Conservation (phyloP, 108 stramenopile species). For the Skeletonema marinoi region DNA sequence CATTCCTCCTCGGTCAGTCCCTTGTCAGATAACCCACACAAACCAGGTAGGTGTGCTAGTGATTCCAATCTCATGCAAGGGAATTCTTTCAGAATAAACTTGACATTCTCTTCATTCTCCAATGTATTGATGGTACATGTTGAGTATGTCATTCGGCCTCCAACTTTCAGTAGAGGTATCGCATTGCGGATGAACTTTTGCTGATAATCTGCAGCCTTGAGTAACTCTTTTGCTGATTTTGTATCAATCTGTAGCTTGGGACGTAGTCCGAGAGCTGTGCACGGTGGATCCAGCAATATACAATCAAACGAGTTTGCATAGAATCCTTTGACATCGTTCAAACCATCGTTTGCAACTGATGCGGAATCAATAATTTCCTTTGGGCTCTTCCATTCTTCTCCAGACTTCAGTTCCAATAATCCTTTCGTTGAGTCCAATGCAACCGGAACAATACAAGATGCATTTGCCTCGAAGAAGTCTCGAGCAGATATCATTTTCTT, state of each 20-base stretch:
- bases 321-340: slow-evolving; percentile 59
- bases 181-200: slow-evolving; percentile 58
- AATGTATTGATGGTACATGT: slow-evolving; percentile 69
- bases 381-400: slow-evolving; percentile 18
- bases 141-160: slow-evolving; percentile 72
- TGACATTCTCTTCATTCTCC: slow-evolving; percentile 75
- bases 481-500: slow-evolving; percentile 63
- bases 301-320: slow-evolving; percentile 72
- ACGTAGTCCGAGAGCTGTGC: slow-evolving; percentile 73
- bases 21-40: slow-evolving; percentile 48
- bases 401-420: slow-evolving; percentile 14
- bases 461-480: slow-evolving; percentile 53
- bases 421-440: slow-evolving; percentile 70
- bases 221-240: slow-evolving; percentile 41
- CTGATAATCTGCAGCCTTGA: slow-evolving; percentile 63
- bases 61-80: slow-evolving; percentile 66
- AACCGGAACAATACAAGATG: slow-evolving; percentile 68
- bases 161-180: slow-evolving; percentile 58
- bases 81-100: slow-evolving; percentile 56
- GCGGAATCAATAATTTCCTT: slow-evolving; percentile 48
- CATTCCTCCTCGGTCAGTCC: slow-evolving; percentile 61
- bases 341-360: slow-evolving; percentile 31
- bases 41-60: slow-evolving; percentile 48
- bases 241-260: slow-evolving; percentile 65
- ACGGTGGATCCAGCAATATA: slow-evolving; percentile 81